Evolutionary conservation across 2,329 filamentous ascomycete genomes (phyloP).

Genomic region (Decorospora gaudefroyi): DNA sequence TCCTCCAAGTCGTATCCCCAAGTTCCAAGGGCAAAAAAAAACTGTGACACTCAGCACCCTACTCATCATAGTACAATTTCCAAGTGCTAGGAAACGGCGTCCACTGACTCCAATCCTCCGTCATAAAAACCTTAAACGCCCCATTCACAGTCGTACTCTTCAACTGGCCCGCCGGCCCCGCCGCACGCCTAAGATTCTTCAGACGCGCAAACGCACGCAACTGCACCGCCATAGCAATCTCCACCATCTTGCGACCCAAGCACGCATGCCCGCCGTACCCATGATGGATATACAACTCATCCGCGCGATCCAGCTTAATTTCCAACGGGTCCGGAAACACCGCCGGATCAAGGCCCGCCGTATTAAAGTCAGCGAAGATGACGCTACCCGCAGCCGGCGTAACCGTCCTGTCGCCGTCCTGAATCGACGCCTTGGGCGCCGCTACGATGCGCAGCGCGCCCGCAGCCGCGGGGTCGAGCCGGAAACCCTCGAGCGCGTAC

Average conservation of each 20-base stretch:
- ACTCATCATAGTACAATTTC: background rate
- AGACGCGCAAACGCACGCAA: slow-evolving; percentile 3
- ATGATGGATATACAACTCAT: slow-evolving; percentile 4
- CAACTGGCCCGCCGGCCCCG: background rate
- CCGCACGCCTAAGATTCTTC: background rate
- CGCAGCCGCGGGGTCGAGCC: slow-evolving; percentile 63
- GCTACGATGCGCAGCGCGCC: background rate
- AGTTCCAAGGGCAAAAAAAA: too few relatives aligned
- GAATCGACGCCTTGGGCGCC: background rate
- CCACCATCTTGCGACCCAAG: slow-evolving; percentile 5
- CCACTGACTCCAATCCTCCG: background rate
- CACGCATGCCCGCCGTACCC: slow-evolving; percentile 11
- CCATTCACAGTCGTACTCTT: background rate
- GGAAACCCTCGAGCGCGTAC: slow-evolving; percentile 73
- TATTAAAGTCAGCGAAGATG: slow-evolving; percentile 36
- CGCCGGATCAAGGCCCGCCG: background rate
- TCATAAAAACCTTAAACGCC: background rate
- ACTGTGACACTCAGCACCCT: background rate
- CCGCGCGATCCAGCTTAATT: slow-evolving; percentile 4
- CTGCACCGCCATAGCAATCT: background rate
- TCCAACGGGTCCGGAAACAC: background rate
- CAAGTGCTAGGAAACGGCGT: background rate
- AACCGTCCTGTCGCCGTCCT: slow-evolving; percentile 40
- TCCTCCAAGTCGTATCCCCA: background rate
- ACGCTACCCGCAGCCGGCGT: slow-evolving; percentile 52